phyloP scores from a whole-genome alignment of 2,329 filamentous ascomycete species.

The Didymella sp. region DNA sequence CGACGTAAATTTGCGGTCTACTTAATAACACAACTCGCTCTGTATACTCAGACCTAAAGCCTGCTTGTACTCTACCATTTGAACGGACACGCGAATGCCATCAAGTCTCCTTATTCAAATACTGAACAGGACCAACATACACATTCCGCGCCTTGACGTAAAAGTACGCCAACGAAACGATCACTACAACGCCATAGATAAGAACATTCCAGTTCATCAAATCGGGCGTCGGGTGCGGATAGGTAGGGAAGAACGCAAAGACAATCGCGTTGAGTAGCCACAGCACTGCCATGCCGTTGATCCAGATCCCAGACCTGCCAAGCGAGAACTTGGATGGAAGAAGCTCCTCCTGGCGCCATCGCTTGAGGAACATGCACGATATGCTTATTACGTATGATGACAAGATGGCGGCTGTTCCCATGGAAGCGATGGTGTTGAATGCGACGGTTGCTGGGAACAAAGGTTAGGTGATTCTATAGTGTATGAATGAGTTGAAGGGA shows the following conservation, averaged over 20 bases:
- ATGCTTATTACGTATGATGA: conserved; percentile 52
- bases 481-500: no score
- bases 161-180: conserved; percentile 55
- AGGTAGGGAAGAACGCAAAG: conserved; percentile 56
- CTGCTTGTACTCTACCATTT: no score
- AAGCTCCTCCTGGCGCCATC: conserved; percentile 51
- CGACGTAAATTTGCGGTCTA: no score
- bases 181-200: conserved; percentile 55
- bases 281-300: conserved; percentile 52
- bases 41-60: no score
- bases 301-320: conserved; percentile 53
- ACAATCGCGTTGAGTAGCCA: conserved; percentile 52
- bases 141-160: conserved; percentile 49
- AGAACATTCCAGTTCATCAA: conserved; percentile 59
- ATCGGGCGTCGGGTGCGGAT: conserved; percentile 32
- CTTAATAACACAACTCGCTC: no score
- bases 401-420: conserved; percentile 33
- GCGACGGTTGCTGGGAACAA: not conserved
- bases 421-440: conserved; percentile 30
- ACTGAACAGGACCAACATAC: conserved; percentile 49
- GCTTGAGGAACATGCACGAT: conserved; percentile 55
- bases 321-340: conserved; percentile 56
- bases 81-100: no score
- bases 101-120: conserved; percentile 3
- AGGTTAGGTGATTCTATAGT: no score